phyloP scores from a whole-genome alignment of 306 rosid genomes.

The Bauhinia variegata region DNA sequence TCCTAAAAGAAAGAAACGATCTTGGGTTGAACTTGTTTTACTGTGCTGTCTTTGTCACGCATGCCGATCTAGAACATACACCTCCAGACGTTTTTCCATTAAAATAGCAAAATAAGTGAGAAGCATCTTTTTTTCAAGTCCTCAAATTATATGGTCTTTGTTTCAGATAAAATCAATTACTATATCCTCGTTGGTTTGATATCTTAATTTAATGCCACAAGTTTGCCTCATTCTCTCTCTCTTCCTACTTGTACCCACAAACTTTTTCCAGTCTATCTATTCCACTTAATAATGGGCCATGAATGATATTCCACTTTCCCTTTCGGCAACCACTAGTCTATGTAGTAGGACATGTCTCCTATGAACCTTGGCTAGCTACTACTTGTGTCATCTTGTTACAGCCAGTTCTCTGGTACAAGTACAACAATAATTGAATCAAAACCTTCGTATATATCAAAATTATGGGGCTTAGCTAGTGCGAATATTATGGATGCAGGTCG shows the following conservation, averaged over 20 bases:
- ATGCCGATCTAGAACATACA: not conserved
- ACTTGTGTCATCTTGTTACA: conserved; percentile 29
- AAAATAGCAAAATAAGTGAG: not conserved
- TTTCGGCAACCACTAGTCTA: conserved; percentile 59
- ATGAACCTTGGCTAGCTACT: conserved; percentile 25
- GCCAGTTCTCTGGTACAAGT: conserved; percentile 8
- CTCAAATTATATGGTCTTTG: not conserved
- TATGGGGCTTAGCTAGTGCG: conserved; percentile 3
- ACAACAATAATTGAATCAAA: conserved; percentile 26
- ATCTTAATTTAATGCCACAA: conserved; percentile 6
- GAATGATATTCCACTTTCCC: conserved; percentile 31
- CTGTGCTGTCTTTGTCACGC: not conserved
- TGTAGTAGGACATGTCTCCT: conserved; percentile 23
- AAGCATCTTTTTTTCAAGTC: not conserved
- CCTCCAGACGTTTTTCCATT: conserved; percentile 10
- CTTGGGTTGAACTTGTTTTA: no score
- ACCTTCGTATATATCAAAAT: conserved; percentile 21
- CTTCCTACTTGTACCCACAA: conserved; percentile 33
- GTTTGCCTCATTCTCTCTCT: conserved; percentile 5
- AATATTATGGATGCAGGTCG: conserved; percentile 29
- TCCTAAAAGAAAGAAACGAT: no score
- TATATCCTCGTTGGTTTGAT: conserved; percentile 19
- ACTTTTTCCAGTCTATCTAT: conserved; percentile 45
- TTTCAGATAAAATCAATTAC: conserved; percentile 32
- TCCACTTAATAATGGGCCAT: conserved; percentile 48